Evolutionary conservation across 768 basidiomycete species (phyloP), one percentile per base, ranked within the genome.

Genomic region (Obba rivulosa): DNA sequence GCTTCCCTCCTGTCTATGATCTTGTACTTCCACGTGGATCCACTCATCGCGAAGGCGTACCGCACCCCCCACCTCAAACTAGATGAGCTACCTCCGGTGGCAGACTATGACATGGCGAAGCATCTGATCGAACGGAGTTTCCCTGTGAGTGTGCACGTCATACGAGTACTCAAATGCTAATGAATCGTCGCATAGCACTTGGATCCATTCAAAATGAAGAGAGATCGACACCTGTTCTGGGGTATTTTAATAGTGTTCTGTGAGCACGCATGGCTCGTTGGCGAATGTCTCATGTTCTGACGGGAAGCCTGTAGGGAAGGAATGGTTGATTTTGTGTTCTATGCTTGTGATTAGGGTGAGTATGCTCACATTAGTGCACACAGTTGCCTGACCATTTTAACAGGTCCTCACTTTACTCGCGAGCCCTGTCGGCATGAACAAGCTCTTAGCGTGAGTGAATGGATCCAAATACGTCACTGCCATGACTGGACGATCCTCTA

Each of bases 21-120:
- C n/a, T 58, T 67, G 22, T 76, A 69, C 57, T 56, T 57, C 23
- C 77, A 65, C 62, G 57, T 77, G 56, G 69, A 75, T 36, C 57
- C 57, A 1, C 34, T 64, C n/a, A 57, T 73, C 18, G 57, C 49
- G 31, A 40, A 52, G 5, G 69, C 67, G 0, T 68, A 62, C 38
- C 54, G 62, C 0, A 39, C 63, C 14, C 53, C 64, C 0, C 68
- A 67, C 46, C 48, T 72, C 5, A 48, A 64, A 1, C 62, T 57
- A 41, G 66, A 68, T 8, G 40, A 61, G 39, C 55, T 73, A 1
- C 76, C 74, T 3, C 62, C 62, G 1, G 51, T 69, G 9, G 50
- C 62, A 3, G 66, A 68, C 51, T 59, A 62, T 34, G 66, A 69
- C 43, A 46, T 56, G 34, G 43, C 65, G 11, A 46, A 55, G 21